These are phyloP conservation scores for Mucor plumbeus DNA, from an alignment of 371 early-diverging fungal species.

Conservation along the genomic window DNA sequence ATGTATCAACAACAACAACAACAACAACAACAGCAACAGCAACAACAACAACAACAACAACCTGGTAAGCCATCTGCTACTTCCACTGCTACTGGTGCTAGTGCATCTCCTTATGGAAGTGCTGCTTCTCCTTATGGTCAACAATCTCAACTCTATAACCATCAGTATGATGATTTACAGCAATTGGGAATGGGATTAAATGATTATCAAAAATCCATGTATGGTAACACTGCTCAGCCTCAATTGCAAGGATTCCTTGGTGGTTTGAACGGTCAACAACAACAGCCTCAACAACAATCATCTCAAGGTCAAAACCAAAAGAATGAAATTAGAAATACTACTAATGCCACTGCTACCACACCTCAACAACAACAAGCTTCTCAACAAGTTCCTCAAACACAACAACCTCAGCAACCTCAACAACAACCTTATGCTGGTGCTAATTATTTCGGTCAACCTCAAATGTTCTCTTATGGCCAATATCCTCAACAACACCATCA, in stretches of 20 bases:
- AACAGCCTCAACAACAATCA: constrained; percentile 18
- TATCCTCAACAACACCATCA: constrained; percentile 30
- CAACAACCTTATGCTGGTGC: constrained; percentile 26
- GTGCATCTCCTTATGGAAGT: constrained; percentile 27
- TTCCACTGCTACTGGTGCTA: constrained; percentile 25
- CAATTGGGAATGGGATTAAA: constrained; percentile 41
- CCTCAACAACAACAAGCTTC: constrained; percentile 28
- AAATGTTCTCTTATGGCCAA: constrained; percentile 41
- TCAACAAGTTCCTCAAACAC: constrained; percentile 29
- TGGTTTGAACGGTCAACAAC: constrained; percentile 7
- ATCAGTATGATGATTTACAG: constrained; percentile 58
- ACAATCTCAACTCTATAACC: constrained; percentile 55
- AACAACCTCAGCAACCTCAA: constrained; percentile 32
- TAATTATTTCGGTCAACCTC: constrained; percentile 42
- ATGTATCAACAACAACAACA: constrained; percentile 60
- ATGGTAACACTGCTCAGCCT: constrained; percentile 30
- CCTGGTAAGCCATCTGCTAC: constrained; percentile 34
- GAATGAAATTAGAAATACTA: constrained; percentile 8
- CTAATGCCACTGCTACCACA: constrained; percentile 5
- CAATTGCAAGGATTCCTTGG: constrained; percentile 9
- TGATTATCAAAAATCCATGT: constrained; percentile 53
- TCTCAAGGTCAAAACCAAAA: constrained; percentile 9
- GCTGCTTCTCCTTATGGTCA: constrained; percentile 45
- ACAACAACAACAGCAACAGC: constrained; percentile 37
- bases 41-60: constrained; percentile 36